Conservation (phyloP, 192 early-diverging fungal species). For the Coemansia sp. region DNA sequence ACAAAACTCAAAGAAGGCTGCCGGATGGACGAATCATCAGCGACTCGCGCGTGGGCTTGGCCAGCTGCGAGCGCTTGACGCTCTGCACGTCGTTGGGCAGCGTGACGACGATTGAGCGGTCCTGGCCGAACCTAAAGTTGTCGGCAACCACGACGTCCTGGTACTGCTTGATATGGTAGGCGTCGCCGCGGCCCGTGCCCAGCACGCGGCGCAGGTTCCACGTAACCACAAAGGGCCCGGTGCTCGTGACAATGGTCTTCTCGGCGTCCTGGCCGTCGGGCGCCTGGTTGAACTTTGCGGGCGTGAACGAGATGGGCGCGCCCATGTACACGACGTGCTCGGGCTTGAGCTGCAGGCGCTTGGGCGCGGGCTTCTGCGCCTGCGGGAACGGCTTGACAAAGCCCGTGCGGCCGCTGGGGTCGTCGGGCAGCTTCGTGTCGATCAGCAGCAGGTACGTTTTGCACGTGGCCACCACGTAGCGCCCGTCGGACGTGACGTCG, state of each 20-base stretch:
- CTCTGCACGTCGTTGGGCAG: conserved; percentile 73
- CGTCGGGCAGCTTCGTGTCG: conserved; percentile 62
- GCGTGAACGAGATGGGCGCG: conserved; percentile 69
- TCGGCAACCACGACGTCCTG: conserved; percentile 80
- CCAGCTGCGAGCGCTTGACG: conserved; percentile 59
- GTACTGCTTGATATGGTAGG: conserved; percentile 88
- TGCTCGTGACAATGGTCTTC: conserved; percentile 82
- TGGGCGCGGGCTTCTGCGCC: conserved; percentile 65
- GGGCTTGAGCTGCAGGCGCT: conserved; percentile 77
- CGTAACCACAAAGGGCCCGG: conserved; percentile 86
- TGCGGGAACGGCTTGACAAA: conserved; percentile 71
- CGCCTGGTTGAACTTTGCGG: conserved; percentile 86
- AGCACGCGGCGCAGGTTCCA: conserved; percentile 90
- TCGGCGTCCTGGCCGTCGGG: conserved; percentile 60
- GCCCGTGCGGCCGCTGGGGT: conserved; percentile 55
- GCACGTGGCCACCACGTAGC: conserved; percentile 87
- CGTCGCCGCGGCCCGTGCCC: conserved; percentile 67
- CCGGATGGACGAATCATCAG: conserved; percentile 32
- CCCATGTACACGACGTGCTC: conserved; percentile 87
- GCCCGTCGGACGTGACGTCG: conserved; percentile 84
- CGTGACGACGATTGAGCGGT: conserved; percentile 83
- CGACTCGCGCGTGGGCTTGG: conserved; percentile 55
- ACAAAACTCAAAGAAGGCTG: neutral
- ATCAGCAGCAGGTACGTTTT: conserved; percentile 80
- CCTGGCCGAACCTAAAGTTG: conserved; percentile 85